phyloP scores from a whole-genome alignment of 495 filamentous ascomycete genomes.

The Penicillium paradoxum region DNA sequence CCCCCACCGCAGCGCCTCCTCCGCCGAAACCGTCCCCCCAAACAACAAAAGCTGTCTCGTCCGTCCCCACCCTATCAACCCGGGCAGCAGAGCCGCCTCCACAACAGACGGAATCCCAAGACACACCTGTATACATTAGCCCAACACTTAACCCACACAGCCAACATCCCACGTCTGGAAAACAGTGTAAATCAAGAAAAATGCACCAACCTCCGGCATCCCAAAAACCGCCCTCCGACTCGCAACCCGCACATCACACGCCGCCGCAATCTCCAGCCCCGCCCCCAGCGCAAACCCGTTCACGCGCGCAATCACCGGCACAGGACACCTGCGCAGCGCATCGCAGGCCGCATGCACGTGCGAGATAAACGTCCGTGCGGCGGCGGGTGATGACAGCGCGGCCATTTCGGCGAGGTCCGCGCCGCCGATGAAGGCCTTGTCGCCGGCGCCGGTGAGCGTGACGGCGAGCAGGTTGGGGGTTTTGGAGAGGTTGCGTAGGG shows the following conservation, averaged over 20 bases:
- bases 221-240: slow-evolving; percentile 19
- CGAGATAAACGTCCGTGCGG: slow-evolving; percentile 18
- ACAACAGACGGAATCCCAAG: slow-evolving; percentile 25
- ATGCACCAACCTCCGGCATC: slow-evolving; percentile 29
- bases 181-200: too few species aligned
- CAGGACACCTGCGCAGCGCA: slow-evolving; percentile 15
- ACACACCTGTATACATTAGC: slow-evolving; percentile 8
- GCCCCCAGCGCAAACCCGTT: slow-evolving; percentile 25
- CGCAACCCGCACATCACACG: slow-evolving; percentile 23
- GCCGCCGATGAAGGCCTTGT: slow-evolving; percentile 23
- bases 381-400: slow-evolving; percentile 5
- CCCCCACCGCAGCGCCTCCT: slow-evolving; percentile 22
- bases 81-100: slow-evolving; percentile 22
- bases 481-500: slow-evolving; percentile 3
- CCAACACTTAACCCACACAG: neutral
- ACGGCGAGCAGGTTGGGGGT: slow-evolving; percentile 19
- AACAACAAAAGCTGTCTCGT: slow-evolving; percentile 22
- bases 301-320: slow-evolving; percentile 19
- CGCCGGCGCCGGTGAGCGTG: slow-evolving; percentile 19
- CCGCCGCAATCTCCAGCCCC: slow-evolving; percentile 18
- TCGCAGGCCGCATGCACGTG: slow-evolving; percentile 16
- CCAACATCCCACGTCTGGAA: too few species aligned
- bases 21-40: slow-evolving; percentile 20
- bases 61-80: slow-evolving; percentile 22
- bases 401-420: slow-evolving; percentile 22